Evolutionary conservation across 1,284 basidiomycete species (phyloP), one percentile per base, ranked within the genome.

Genomic region (Fereydounia khargensis): DNA sequence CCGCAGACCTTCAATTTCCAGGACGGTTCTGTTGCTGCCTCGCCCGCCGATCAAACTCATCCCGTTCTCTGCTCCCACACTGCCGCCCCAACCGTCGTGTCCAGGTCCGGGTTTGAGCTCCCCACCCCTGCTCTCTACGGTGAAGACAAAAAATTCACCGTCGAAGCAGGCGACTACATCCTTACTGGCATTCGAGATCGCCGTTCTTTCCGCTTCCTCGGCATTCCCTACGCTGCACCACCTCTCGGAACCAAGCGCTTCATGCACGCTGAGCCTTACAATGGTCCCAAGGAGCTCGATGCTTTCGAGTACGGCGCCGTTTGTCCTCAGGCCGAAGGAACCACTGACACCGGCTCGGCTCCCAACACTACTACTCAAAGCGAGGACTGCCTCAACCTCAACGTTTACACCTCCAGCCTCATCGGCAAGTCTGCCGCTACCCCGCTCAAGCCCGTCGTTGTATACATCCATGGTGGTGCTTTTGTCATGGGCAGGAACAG

Each of bases 341-440:
- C n/a, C n/a, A n/a, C n/a, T n/a, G n/a, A n/a, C n/a, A n/a, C n/a
- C n/a, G n/a, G n/a, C n/a, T n/a, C n/a, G n/a, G n/a, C n/a, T n/a
- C n/a, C n/a, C n/a, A n/a, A n/a, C n/a, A n/a, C n/a, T n/a, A n/a
- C n/a, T n/a, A n/a, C n/a, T n/a, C n/a, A n/a, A n/a, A 48, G 57
- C 5, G 73, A 79, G 35, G 72, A 70, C 81, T 83, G 84, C 65
- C 73, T 85, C 28, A 81, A 79, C 1, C 63, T 85, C 56, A 85
- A 85, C 62, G 79, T 86, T 5, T 76, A 82, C 41, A 80, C 78
- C 23, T 81, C 83, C 3, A 68, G 66, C 63, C 64, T 77, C 31
- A 76, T 71, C 2, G 72, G 65, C 16, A 77, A n/a, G n/a, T n/a
- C n/a, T n/a, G n/a, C n/a, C n/a, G 78, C 17, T 27, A 19, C 6